phyloP scores from a whole-genome alignment of 768 basidiomycete genomes.

The Hypholoma fasciculare region DNA sequence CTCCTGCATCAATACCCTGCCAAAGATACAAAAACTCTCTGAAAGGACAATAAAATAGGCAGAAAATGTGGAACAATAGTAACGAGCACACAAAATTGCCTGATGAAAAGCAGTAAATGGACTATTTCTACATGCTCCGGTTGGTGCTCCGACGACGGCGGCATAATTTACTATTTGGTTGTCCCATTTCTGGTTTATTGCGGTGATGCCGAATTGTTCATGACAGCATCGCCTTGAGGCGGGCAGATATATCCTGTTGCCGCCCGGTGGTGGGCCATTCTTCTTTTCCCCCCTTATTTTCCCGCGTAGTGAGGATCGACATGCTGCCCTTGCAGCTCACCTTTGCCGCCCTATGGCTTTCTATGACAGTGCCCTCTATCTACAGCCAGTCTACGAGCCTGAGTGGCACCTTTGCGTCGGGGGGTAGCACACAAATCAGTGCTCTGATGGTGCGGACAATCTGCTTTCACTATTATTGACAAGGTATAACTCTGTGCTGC shows the following conservation, averaged over 20 bases:
- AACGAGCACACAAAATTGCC: too few relatives aligned
- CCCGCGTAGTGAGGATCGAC: neutral
- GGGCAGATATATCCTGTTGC: constrained; percentile 3
- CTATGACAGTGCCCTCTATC: constrained; percentile 29
- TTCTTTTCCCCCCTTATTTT: constrained; percentile 3
- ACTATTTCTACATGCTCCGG: too few relatives aligned
- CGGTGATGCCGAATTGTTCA: constrained; percentile 1
- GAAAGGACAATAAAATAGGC: too few relatives aligned
- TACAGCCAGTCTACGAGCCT: constrained; percentile 25
- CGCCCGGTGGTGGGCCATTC: neutral
- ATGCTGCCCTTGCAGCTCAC: constrained; percentile 26
- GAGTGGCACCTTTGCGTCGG: constrained; percentile 44
- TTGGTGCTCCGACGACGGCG: too few relatives aligned
- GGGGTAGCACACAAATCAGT: constrained; percentile 46
- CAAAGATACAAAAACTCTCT: too few relatives aligned
- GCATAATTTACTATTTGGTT: too few relatives aligned
- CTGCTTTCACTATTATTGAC: neutral
- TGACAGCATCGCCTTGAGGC: neutral
- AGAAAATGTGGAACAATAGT: too few relatives aligned
- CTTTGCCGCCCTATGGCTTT: constrained; percentile 47
- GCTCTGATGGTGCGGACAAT: constrained; percentile 45
- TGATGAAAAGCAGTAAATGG: too few relatives aligned
- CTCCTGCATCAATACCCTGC: too few relatives aligned
- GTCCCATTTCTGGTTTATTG: constrained; percentile 4
- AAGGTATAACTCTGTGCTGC: neutral